phyloP scores from a whole-genome alignment of 306 rosid species.

The Prosopis cineraria region DNA sequence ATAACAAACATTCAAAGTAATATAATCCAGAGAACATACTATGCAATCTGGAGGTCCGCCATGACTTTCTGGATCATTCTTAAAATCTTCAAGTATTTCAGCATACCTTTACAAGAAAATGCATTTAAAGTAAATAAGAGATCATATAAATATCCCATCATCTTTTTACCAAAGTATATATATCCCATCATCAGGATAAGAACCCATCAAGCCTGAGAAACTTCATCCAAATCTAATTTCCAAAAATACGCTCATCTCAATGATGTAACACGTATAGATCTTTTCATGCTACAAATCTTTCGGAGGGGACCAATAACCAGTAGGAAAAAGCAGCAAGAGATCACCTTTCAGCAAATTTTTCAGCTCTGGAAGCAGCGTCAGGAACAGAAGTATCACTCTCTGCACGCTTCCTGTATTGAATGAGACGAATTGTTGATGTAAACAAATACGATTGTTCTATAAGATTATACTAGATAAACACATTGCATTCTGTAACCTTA shows the following conservation, averaged over 20 bases:
- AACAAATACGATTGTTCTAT: conserved; percentile 1
- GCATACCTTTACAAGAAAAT: conserved; percentile 61
- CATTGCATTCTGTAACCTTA: neutral
- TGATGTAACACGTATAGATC: neutral
- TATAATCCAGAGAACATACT: conserved; percentile 50
- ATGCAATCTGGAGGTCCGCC: conserved; percentile 79
- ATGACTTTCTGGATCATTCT: conserved; percentile 87
- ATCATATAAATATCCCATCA: neutral
- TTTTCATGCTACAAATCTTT: conserved; percentile 2
- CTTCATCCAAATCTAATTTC: conserved; percentile 9
- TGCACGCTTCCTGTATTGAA: conserved; percentile 71
- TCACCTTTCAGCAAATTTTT: conserved; percentile 77
- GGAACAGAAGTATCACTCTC: conserved; percentile 73
- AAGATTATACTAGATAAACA: neutral
- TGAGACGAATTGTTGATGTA: conserved; percentile 10
- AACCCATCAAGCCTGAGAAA: neutral
- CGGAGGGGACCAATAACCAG: neutral
- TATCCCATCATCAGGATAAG: neutral
- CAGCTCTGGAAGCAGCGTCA: conserved; percentile 74
- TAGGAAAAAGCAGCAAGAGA: conserved; percentile 5
- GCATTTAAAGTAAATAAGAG: neutral
- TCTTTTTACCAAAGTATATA: too few species aligned
- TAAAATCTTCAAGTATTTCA: conserved; percentile 77
- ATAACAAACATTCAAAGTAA: neutral
- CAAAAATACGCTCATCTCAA: neutral